These are phyloP conservation scores for Hebeloma cylindrosporum DNA, from an alignment of 768 basidiomycete species.

Conservation along the genomic window DNA sequence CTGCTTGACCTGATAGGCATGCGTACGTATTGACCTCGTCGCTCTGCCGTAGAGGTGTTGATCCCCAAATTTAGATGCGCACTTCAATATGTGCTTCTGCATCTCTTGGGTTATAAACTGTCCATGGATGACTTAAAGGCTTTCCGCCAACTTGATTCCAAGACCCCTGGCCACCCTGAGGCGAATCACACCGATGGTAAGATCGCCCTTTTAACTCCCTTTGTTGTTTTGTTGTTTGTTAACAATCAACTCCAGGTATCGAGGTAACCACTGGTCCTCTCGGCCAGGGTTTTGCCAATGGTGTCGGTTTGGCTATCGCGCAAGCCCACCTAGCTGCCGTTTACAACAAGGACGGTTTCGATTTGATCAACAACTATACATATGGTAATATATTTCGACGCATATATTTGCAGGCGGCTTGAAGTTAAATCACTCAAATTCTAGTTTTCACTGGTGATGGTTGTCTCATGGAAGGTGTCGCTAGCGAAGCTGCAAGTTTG, in stretches of 20 bases:
- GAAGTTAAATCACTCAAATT: slow-evolving; percentile 11
- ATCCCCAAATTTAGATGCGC: slow-evolving; percentile 63
- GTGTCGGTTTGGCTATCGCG: slow-evolving; percentile 90
- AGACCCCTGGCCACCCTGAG: slow-evolving; percentile 95
- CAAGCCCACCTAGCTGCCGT: slow-evolving; percentile 88
- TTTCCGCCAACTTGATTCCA: slow-evolving; percentile 89
- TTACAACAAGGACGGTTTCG: slow-evolving; percentile 84
- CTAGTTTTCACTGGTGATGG: slow-evolving; percentile 91
- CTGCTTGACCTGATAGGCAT: slow-evolving; percentile 63
- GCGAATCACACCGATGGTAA: slow-evolving; percentile 51
- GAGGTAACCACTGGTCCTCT: slow-evolving; percentile 97
- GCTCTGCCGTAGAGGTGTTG: slow-evolving; percentile 1
- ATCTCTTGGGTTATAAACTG: slow-evolving; percentile 89
- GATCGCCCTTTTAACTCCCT: not conserved
- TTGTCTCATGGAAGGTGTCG: slow-evolving; percentile 95
- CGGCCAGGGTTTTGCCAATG: slow-evolving; percentile 93
- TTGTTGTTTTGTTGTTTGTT: not conserved
- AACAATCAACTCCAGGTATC: slow-evolving; percentile 43
- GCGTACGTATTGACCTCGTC: slow-evolving; percentile 30
- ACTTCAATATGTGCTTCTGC: slow-evolving; percentile 89
- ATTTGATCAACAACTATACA: slow-evolving; percentile 83
- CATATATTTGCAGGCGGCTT: no score
- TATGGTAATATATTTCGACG: no score
- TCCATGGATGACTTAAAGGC: slow-evolving; percentile 89
- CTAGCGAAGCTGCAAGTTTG: slow-evolving; percentile 88